Conservation (phyloP, 805 yeast genomes). For the Cyberlindnera veronae region DNA sequence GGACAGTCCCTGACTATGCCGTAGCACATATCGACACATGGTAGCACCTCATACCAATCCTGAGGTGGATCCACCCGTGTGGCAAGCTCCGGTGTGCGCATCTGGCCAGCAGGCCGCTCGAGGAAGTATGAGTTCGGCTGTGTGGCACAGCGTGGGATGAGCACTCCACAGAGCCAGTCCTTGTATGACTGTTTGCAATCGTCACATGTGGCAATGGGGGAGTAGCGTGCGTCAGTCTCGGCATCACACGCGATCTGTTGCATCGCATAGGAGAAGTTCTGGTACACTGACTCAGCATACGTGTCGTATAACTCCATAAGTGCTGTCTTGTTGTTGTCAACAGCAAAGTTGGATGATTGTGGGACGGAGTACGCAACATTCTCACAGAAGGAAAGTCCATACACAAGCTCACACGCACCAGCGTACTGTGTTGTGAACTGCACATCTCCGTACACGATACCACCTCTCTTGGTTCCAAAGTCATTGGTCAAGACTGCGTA, state of each 20-base stretch:
- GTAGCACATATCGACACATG: conserved; percentile 80
- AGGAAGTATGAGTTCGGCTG: conserved; percentile 40
- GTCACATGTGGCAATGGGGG: conserved; percentile 70
- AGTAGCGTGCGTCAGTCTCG: conserved; percentile 59
- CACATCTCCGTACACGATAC: conserved; percentile 55
- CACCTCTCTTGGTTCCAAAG: conserved; percentile 47
- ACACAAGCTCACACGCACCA: conserved; percentile 68
- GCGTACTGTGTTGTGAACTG: conserved; percentile 52
- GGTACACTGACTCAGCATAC: conserved; percentile 51
- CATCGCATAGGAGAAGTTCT: conserved; percentile 70
- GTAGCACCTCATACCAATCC: conserved; percentile 74
- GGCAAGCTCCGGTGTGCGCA: conserved; percentile 61
- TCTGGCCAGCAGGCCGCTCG: conserved; percentile 42
- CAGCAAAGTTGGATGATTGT: conserved; percentile 33
- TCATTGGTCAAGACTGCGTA: conserved; percentile 60
- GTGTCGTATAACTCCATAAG: conserved; percentile 56
- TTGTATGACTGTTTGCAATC: conserved; percentile 71
- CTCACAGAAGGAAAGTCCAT: conserved; percentile 70
- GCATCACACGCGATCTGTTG: conserved; percentile 76
- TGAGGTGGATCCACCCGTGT: conserved; percentile 49
- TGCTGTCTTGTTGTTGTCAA: conserved; percentile 29
- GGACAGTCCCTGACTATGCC: conserved; percentile 84
- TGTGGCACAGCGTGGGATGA: conserved; percentile 83
- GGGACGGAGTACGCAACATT: conserved; percentile 90
- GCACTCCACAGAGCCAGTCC: conserved; percentile 85